Evolutionary conservation across 495 filamentous ascomycete species (phyloP).

Genomic region (Talaromyces stipitatus): DNA sequence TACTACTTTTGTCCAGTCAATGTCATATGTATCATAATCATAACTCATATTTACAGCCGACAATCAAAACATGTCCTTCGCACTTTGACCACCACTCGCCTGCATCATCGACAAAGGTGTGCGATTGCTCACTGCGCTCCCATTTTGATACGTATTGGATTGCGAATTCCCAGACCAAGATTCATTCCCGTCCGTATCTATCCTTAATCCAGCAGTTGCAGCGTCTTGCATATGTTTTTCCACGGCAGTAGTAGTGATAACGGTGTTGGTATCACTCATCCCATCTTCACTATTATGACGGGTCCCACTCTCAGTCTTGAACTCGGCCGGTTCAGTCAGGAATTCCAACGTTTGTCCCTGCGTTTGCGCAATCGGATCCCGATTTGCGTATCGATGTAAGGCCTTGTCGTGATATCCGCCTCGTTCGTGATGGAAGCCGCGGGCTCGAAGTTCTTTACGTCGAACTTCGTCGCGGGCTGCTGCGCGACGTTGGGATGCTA

Average conservation of each 20-base stretch:
- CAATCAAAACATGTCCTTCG: not conserved
- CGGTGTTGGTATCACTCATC: not conserved
- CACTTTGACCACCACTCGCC: not conserved
- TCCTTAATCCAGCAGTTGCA: not conserved
- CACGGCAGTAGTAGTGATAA: not conserved
- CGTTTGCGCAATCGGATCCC: conserved; percentile 3
- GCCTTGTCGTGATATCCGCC: conserved; percentile 9
- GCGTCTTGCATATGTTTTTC: not conserved
- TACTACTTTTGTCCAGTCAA: not conserved
- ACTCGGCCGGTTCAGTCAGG: conserved; percentile 4
- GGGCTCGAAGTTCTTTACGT: conserved; percentile 23
- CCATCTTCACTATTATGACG: not conserved
- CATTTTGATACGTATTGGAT: not conserved
- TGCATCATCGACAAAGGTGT: conserved; percentile 1
- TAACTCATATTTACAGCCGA: not conserved
- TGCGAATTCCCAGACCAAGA: not conserved
- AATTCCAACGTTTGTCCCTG: conserved; percentile 5
- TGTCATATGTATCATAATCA: not conserved
- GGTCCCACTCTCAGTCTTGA: not conserved
- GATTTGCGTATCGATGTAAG: conserved; percentile 3
- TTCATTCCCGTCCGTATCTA: not conserved
- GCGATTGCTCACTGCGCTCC: not conserved
- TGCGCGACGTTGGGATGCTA: conserved; percentile 16
- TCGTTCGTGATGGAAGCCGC: conserved; percentile 11
- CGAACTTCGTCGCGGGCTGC: conserved; percentile 23